A percentile compares a stretch with the other conserved stretches of the same genome.
Conservation (phyloP, 139 green algal species). For the Chlorella sp. region DNA sequence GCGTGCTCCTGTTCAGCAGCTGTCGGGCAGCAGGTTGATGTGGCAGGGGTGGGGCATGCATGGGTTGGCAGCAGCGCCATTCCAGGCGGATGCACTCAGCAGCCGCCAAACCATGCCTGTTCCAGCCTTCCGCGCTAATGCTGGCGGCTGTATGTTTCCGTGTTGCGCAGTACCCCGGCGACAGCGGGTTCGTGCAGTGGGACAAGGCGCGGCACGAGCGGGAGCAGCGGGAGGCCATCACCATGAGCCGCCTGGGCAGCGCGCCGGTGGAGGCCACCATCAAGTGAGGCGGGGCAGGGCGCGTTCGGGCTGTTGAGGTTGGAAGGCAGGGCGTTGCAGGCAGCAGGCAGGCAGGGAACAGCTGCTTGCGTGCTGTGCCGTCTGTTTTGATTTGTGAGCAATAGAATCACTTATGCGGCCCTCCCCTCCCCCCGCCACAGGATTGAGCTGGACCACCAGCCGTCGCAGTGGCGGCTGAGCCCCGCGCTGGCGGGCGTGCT, state of each 20-base stretch:
- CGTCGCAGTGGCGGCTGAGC: conserved; percentile 30
- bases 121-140: no score
- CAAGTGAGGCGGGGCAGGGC: no score
- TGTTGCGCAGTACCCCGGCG: conserved; percentile 24
- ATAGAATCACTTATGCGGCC: no score
- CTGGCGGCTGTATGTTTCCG: no score
- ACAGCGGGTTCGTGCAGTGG: conserved; percentile 16
- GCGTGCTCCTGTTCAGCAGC: not conserved
- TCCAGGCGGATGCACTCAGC: no score
- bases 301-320: no score
- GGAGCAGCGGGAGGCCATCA: conserved; percentile 29
- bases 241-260: conserved; percentile 23
- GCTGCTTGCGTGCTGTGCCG: no score
- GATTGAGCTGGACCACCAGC: conserved; percentile 44
- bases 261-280: not conserved
- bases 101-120: no score
- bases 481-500: conserved; percentile 22
- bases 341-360: no score
- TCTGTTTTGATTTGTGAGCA: no score
- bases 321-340: no score
- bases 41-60: not conserved
- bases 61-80: not conserved
- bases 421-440: not conserved
- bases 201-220: conserved; percentile 39
- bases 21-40: not conserved